Conservation (phyloP, 139 green algal genomes). For the Closterium sp. region DNA sequence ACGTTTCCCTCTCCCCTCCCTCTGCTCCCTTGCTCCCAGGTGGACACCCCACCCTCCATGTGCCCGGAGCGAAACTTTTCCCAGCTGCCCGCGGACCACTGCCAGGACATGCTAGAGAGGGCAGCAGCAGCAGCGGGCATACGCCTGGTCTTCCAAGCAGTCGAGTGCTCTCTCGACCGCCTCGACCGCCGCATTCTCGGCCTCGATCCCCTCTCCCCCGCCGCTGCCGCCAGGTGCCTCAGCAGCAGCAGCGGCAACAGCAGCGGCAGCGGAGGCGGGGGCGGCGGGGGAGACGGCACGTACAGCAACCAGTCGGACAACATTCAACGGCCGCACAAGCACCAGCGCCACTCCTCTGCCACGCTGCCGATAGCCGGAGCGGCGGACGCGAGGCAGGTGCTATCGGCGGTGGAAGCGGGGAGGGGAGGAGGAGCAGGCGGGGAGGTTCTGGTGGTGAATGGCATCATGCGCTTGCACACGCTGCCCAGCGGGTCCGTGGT, state of each 20-base stretch:
- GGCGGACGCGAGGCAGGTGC: background rate
- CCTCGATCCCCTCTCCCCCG: background rate
- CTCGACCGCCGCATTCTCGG: background rate
- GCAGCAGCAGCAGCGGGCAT: background rate
- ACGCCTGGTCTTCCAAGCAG: background rate
- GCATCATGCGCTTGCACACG: slow-evolving; percentile 14
- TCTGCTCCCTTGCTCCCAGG: background rate
- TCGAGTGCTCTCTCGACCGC: background rate
- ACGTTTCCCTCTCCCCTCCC: background rate
- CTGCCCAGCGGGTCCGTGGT: slow-evolving; percentile 17
- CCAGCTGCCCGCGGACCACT: background rate
- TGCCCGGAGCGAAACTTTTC: background rate
- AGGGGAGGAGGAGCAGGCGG: background rate
- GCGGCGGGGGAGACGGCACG: background rate
- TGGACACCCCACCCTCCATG: background rate
- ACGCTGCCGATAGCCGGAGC: background rate
- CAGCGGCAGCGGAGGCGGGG: background rate
- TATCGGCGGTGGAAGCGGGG: background rate
- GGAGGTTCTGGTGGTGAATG: slow-evolving; percentile 21
- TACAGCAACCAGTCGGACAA: background rate
- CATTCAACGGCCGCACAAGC: background rate
- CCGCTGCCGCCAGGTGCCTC: background rate
- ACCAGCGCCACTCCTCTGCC: background rate
- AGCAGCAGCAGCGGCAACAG: background rate
- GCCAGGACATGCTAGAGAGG: background rate